Evolutionary conservation across 2,329 filamentous ascomycete genomes (phyloP), one percentile per base, ranked within the genome.

Genomic region (Venturia aucupariae): DNA sequence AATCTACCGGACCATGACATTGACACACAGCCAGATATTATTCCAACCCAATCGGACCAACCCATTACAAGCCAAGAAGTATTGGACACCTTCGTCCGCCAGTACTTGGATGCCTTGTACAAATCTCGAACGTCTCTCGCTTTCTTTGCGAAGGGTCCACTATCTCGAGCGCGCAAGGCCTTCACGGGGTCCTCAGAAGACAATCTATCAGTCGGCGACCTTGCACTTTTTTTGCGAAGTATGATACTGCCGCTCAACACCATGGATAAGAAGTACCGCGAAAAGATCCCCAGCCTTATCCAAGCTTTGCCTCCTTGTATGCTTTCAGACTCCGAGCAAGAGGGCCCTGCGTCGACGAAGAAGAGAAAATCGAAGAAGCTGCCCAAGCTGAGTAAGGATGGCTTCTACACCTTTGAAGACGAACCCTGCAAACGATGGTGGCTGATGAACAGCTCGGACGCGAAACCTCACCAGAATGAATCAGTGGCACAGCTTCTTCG

Each of bases 71-170:
- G 67, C 17, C 71, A 75, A 62, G 72, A 78, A 44, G 70, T 78
- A 80, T 85, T 75, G 85, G 87, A 65, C 82, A 84, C 67, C 6
- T 65, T 74, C 19, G 68, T 72, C 2, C 71, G 72, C 30, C 71
- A 76, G 59, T 76, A 76, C 65, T 70, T 81, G 24, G 77, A 80
- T 17, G 74, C 77, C 39, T 69, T 81, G 67, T 81, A 83, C 72
- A 69, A 77, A 13, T 76, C 73, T 10, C 76, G 90, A 82, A 90
- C 88, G 41, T 90, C 90, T 3, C 77, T 93, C 65, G 90, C 90
- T 65, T 94, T 92, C 74, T 92, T 93, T 74, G 87, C 87, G 24
- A 94, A 94, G 77, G 90, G 90, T 0, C 89, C 90, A 1, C 77
- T 94, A 24, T 90, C 90, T 55, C 83, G 89, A 69, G 87, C 89